Conservation (phyloP, 257 asterid genomes). For the Scutellaria minor region DNA sequence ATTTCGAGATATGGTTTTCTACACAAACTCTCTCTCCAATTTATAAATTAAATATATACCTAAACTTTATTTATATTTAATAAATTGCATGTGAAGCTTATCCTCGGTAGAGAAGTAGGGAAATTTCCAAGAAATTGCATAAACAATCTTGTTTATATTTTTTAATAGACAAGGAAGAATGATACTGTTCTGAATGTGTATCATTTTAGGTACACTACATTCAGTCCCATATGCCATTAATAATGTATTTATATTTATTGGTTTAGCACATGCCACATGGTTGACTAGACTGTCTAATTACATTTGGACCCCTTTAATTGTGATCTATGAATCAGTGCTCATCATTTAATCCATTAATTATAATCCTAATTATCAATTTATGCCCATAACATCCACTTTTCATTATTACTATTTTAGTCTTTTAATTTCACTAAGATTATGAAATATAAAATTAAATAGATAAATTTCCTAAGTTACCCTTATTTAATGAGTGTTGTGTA, state of each 20-base stretch:
- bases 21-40: too few species aligned
- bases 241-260: slow-evolving; percentile 1
- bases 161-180: slow-evolving; percentile 27
- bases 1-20: too few species aligned
- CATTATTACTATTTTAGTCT: background rate
- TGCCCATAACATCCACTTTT: background rate
- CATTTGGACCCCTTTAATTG: slow-evolving; percentile 22
- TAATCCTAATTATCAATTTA: background rate
- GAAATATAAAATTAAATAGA: too few species aligned
- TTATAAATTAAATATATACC: too few species aligned
- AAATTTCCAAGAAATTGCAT: slow-evolving; percentile 30
- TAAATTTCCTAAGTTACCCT: too few species aligned
- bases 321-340: slow-evolving; percentile 28
- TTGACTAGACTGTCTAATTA: slow-evolving; percentile 34
- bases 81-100: too few species aligned
- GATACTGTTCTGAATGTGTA: slow-evolving; percentile 23
- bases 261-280: slow-evolving; percentile 37
- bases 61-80: too few species aligned
- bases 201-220: slow-evolving; percentile 35
- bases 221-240: slow-evolving; percentile 17
- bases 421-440: too few species aligned
- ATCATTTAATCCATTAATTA: slow-evolving; percentile 15
- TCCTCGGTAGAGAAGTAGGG: background rate
- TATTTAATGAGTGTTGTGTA: too few species aligned
- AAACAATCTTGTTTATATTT: background rate